These are phyloP conservation scores for Leccinum obscurum DNA, from an alignment of 768 basidiomycete species.

Conservation along the genomic window DNA sequence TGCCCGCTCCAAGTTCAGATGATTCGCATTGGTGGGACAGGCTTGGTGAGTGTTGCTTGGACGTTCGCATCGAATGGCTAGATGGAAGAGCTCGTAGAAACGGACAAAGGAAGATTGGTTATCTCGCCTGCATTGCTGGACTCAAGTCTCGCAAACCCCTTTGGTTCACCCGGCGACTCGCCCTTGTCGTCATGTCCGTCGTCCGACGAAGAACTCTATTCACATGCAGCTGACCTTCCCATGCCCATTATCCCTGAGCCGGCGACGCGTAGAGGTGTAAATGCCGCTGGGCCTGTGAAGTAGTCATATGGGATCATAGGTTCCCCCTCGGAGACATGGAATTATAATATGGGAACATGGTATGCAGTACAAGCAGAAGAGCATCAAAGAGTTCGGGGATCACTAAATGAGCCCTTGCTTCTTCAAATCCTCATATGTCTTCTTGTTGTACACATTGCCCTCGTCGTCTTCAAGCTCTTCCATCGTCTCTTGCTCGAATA, in stretches of 20 bases:
- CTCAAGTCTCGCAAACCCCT: conserved; percentile 59
- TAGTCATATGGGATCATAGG: conserved; percentile 5
- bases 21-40: conserved; percentile 78
- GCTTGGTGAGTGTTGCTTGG: conserved; percentile 47
- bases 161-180: conserved; percentile 67
- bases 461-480: conserved; percentile 98
- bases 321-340: neutral
- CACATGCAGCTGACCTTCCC: conserved; percentile 68
- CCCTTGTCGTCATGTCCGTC: conserved; percentile 74
- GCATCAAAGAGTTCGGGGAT: neutral
- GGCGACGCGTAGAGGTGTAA: conserved; percentile 6
- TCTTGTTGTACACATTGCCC: conserved; percentile 97
- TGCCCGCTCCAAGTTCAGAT: conserved; percentile 84
- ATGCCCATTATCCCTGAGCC: conserved; percentile 55
- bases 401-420: conserved; percentile 85
- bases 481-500: conserved; percentile 91
- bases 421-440: conserved; percentile 97
- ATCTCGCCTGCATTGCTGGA: conserved; percentile 43
- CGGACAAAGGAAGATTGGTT: conserved; percentile 17
- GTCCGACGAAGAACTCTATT: conserved; percentile 83
- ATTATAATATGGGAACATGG: conserved; percentile 4
- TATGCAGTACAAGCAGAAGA: conserved; percentile 5
- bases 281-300: conserved; percentile 9
- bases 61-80: neutral
- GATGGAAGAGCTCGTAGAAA: conserved; percentile 14